These are phyloP conservation scores for Fusarium zealandicum DNA, from an alignment of 2,329 filamentous ascomycete genomes.

Conservation along the genomic window DNA sequence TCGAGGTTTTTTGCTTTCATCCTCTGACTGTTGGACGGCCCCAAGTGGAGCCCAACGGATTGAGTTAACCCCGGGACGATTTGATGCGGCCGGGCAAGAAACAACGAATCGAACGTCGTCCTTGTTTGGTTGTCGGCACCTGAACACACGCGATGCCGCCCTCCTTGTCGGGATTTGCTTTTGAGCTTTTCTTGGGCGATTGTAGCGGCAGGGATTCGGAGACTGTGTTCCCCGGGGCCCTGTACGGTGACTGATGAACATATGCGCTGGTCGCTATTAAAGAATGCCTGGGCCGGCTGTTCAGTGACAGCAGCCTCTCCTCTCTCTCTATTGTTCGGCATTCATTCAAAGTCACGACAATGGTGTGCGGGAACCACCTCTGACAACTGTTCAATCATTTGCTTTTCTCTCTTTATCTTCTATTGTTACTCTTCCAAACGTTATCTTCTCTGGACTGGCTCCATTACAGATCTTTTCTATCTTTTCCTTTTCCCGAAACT, in stretches of 20 bases:
- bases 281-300: constrained; percentile 33
- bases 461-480: constrained; percentile 3
- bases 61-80: constrained; percentile 15
- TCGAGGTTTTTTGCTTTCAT: constrained; percentile 14
- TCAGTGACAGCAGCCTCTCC: constrained; percentile 22
- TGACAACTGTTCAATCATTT: constrained; percentile 33
- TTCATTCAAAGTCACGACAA: constrained; percentile 39
- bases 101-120: constrained; percentile 22
- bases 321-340: constrained; percentile 31
- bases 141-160: constrained; percentile 13
- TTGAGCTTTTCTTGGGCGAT: constrained; percentile 20
- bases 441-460: constrained; percentile 32
- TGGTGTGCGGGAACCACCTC: constrained; percentile 38
- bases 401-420: constrained; percentile 30
- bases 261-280: constrained; percentile 35
- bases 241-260: constrained; percentile 19
- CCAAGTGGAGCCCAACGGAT: constrained; percentile 22
- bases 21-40: constrained; percentile 9
- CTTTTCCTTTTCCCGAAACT: not conserved
- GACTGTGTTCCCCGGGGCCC: constrained; percentile 13
- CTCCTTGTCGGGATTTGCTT: constrained; percentile 5
- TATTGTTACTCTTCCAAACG: constrained; percentile 22
- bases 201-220: constrained; percentile 13
- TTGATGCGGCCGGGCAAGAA: constrained; percentile 18
- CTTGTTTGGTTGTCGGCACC: constrained; percentile 19